A percentile compares a stretch with the other conserved stretches of the same genome.
These are phyloP conservation scores for Malbranchea zuffiana DNA, from an alignment of 2,329 filamentous ascomycete species.

Conservation along the genomic window DNA sequence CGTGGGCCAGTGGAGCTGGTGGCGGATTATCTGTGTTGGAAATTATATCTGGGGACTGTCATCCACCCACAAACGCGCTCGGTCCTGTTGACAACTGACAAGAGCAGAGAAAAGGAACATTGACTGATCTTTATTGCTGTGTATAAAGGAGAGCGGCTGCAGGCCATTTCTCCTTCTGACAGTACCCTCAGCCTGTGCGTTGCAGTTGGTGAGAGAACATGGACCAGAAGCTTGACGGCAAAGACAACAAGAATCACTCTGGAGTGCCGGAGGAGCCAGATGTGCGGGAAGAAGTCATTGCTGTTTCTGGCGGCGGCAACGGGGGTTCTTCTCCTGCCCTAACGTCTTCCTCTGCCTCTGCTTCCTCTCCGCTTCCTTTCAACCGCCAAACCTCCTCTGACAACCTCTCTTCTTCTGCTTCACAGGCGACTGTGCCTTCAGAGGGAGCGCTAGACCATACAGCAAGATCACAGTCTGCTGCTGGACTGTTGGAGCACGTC, in stretches of 20 bases:
- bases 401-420: neutral
- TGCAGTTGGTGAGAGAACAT: neutral
- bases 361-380: neutral
- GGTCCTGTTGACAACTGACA: too few relatives aligned
- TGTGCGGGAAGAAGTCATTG: conserved; percentile 3
- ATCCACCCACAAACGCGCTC: too few relatives aligned
- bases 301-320: conserved; percentile 5
- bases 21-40: conserved; percentile 8
- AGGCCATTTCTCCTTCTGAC: too few relatives aligned
- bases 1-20: conserved; percentile 11
- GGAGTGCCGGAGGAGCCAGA: conserved; percentile 1
- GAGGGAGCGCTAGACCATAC: neutral
- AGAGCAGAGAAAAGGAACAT: conserved; percentile 1
- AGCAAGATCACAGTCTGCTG: neutral
- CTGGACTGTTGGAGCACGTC: conserved; percentile 1
- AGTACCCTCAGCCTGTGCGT: too few relatives aligned
- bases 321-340: conserved; percentile 2
- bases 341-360: conserved; percentile 3
- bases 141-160: too few relatives aligned
- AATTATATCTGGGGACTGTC: too few relatives aligned
- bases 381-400: neutral
- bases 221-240: conserved; percentile 1
- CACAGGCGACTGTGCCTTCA: neutral
- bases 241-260: neutral
- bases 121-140: too few relatives aligned